phyloP scores from a whole-genome alignment of 805 yeast genomes.

The Starmerella apicola region DNA sequence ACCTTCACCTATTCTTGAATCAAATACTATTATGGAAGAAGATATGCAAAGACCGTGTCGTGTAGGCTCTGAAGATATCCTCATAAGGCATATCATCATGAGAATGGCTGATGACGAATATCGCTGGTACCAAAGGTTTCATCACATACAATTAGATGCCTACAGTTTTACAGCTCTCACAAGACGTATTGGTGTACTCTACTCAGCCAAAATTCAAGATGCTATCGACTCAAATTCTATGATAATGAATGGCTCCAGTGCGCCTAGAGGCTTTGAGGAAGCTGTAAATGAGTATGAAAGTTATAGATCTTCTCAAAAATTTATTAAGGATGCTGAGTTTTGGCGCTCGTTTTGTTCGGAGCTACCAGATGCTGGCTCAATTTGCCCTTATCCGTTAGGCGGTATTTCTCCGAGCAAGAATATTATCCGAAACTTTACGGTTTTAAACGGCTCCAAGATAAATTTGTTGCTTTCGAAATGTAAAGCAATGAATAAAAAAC shows the following conservation, averaged over 20 bases:
- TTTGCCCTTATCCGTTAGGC: conserved; percentile 2
- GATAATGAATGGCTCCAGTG: neutral
- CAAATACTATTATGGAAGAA: conserved; percentile 1
- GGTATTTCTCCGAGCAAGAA: conserved; percentile 9
- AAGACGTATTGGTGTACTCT: conserved; percentile 10
- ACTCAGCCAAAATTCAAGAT: conserved; percentile 4
- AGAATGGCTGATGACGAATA: conserved; percentile 1
- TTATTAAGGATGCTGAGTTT: conserved; percentile 7
- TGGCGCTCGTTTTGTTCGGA: conserved; percentile 5
- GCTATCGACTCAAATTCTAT: neutral
- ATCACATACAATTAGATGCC: conserved; percentile 14
- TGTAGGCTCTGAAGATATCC: neutral
- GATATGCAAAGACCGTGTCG: conserved; percentile 5
- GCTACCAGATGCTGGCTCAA: conserved; percentile 7
- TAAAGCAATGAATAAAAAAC: neutral
- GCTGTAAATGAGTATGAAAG: conserved; percentile 9
- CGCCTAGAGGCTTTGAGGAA: neutral
- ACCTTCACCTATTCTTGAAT: neutral
- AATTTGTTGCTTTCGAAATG: neutral
- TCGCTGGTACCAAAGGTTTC: conserved; percentile 16
- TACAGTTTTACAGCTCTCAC: conserved; percentile 15
- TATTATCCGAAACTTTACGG: conserved; percentile 2
- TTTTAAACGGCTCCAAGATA: neutral
- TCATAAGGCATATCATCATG: conserved; percentile 6
- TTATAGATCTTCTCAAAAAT: conserved; percentile 3